Percentiles rank a stretch among this genome's conserved stretches.
Evolutionary conservation across 139 green algal genomes (phyloP).

Genomic region (Diplosphaera chodatii): DNA sequence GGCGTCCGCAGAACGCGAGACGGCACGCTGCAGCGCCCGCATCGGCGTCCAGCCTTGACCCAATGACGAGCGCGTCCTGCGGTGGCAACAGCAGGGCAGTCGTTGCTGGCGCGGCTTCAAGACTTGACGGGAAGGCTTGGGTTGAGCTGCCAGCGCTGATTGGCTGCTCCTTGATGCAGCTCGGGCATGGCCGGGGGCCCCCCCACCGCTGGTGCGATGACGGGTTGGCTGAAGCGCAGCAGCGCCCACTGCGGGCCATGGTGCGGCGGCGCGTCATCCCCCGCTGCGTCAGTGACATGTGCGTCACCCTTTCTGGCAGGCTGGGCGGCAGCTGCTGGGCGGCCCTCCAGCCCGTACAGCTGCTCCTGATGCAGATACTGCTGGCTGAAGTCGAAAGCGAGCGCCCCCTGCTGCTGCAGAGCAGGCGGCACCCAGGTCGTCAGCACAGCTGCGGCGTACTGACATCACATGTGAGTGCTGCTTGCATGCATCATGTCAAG

Average conservation of each 20-base stretch:
- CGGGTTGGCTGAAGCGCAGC: constrained; percentile 72
- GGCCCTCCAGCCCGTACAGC: constrained; percentile 67
- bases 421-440: no score
- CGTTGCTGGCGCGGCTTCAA: no score
- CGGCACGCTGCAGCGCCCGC: constrained; percentile 63
- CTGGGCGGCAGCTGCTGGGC: constrained; percentile 23
- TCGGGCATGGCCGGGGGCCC: no score
- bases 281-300: background rate
- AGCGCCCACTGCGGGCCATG: constrained; percentile 74
- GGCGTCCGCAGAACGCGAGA: constrained; percentile 81
- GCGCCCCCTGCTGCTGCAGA: constrained; percentile 6
- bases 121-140: no score
- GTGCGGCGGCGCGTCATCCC: constrained; percentile 11
- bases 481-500: no score
- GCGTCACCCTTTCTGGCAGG: background rate
- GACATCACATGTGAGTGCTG: no score
- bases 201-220: constrained; percentile 69
- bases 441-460: no score
- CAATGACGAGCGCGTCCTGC: constrained; percentile 79
- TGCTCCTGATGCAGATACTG: constrained; percentile 72
- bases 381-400: constrained; percentile 43
- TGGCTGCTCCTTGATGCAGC: no score
- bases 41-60: constrained; percentile 76
- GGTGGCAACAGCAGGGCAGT: no score
- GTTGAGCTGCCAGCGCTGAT: no score